Evolutionary conservation across 1,284 basidiomycete species (phyloP), one percentile per base, ranked within the genome.

Genomic region (Ustilago loliicola): DNA sequence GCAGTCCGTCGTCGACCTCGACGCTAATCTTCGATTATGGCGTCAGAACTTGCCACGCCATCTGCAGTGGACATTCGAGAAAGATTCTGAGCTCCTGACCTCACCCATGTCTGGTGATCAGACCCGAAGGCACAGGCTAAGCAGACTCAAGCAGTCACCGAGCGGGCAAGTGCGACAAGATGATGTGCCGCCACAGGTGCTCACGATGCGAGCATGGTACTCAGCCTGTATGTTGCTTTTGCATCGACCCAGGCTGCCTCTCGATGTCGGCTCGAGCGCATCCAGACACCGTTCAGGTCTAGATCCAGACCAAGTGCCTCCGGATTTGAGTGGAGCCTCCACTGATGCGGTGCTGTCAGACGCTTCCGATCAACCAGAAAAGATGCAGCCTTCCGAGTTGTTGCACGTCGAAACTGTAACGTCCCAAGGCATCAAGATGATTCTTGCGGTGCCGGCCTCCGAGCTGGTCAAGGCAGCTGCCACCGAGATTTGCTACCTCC

Each of bases 131-230:
- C n/a, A 21, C 3, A 21, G n/a, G 9, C n/a, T 8, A 7, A 21
- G 9, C 36, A 45, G 42, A 21, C n/a, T 7, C 7, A n/a, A 11
- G 42, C 42, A 23, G 21, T 17, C n/a, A 17, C 42, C n/a, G 21
- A 45, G 21, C 25, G 27, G 15, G 10, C 38, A 17, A 27, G 23
- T 29, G 30, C 29, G 9, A 2, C 61, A 69, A 9, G 54, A 55
- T 36, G 51, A 55, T 11, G 67, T 65, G 17, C 59, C 59, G 4
- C 67, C 60, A n/a, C 67, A 70, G 17, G 45, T 70, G 27, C 51
- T 70, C n/a, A 70, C 67, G 6, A 56, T 70, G 58, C 42, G 62
- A 30, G 67, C 54, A 7, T 70, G 67, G 67, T 70, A 59, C n/a
- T 65, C 48, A 5, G 56, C 62, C 1, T 70, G 61, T 38, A 34